Conservation (phyloP, 2,329 filamentous ascomycete genomes). For the Lachnellula suecica region DNA sequence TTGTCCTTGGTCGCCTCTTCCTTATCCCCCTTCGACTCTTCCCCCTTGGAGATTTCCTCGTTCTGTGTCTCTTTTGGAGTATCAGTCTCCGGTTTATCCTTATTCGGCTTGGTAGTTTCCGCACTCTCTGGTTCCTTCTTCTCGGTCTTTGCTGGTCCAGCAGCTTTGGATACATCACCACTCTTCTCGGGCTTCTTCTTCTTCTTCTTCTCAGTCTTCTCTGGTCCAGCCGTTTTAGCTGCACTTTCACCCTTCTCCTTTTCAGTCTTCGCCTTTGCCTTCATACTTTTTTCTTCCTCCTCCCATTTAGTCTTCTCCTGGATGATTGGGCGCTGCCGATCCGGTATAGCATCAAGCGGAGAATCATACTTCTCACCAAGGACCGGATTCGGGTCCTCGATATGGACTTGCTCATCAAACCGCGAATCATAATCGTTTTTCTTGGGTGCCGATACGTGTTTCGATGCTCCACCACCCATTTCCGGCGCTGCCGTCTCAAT, state of each 20-base stretch:
- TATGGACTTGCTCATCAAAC: neutral
- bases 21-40: neutral
- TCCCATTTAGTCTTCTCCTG: too few species aligned
- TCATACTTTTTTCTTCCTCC: neutral
- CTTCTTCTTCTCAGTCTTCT: neutral
- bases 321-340: neutral
- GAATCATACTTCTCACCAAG: conserved; percentile 8
- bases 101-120: neutral
- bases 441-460: neutral
- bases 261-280: neutral
- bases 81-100: neutral
- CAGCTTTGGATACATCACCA: too few species aligned
- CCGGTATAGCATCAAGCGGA: conserved; percentile 10
- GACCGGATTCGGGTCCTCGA: conserved; percentile 7
- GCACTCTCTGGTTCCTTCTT: neutral
- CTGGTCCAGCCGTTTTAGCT: too few species aligned
- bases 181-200: neutral
- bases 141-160: neutral
- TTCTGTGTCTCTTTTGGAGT: neutral
- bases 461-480: neutral
- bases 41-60: neutral
- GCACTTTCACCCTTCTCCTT: too few species aligned
- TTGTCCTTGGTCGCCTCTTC: neutral
- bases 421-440: neutral
- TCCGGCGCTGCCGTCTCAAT: neutral